Conservation (phyloP, 2,329 filamentous ascomycete genomes). For the Calonectria ilicicola region DNA sequence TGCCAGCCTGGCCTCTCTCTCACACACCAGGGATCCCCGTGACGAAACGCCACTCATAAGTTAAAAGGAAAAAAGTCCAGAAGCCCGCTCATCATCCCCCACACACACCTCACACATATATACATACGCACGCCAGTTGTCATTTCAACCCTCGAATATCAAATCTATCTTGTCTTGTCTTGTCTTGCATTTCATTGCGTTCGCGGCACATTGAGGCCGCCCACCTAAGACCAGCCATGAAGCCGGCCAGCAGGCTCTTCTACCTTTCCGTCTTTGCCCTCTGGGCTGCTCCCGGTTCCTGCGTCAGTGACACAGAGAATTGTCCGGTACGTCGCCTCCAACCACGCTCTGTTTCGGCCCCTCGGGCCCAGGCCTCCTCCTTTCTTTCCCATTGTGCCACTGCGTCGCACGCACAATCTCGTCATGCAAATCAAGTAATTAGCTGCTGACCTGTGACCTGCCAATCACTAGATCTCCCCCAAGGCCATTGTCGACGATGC, state of each 20-base stretch:
- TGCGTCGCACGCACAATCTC: neutral
- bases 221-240: conserved; percentile 55
- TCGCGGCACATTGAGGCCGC: conserved; percentile 11
- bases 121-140: neutral
- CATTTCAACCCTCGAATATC: neutral
- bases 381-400: neutral
- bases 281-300: conserved; percentile 62
- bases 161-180: neutral
- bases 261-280: conserved; percentile 68
- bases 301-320: conserved; percentile 58
- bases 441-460: neutral
- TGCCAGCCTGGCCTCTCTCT: neutral
- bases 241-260: conserved; percentile 65
- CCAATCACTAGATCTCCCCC: conserved; percentile 78
- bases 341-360: conserved; percentile 22
- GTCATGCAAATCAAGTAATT: too few species aligned
- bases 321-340: conserved; percentile 62
- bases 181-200: conserved; percentile 10
- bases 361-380: neutral
- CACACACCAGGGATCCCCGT: too few species aligned
- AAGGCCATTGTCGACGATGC: conserved; percentile 92
- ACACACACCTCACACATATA: too few species aligned
- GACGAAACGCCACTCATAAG: neutral
- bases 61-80: neutral
- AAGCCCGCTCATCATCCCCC: neutral